These are phyloP conservation scores for Sugiyamaella mastotermitis DNA, from an alignment of 805 yeast species.

Conservation along the genomic window DNA sequence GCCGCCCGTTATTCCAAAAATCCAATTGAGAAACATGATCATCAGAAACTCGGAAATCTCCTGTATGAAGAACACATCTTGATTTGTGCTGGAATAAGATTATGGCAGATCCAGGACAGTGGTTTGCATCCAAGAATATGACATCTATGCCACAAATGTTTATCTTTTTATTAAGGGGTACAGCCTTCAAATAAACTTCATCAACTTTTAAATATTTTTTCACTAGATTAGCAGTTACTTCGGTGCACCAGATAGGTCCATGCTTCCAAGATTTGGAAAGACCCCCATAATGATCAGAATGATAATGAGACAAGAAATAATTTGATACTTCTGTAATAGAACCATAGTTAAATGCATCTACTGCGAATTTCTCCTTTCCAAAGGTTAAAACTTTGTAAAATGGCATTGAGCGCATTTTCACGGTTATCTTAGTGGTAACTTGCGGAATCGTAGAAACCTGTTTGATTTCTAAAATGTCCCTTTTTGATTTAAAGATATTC, in stretches of 20 bases:
- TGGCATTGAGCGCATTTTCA: constrained; percentile 16
- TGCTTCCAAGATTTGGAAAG: constrained; percentile 68
- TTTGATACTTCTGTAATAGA: constrained; percentile 26
- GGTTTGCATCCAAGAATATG: constrained; percentile 76
- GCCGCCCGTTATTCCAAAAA: constrained; percentile 4
- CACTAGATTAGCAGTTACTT: constrained; percentile 57
- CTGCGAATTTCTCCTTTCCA: constrained; percentile 28
- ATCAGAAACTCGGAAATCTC: constrained; percentile 77
- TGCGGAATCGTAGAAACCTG: neutral
- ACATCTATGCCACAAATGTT: constrained; percentile 45
- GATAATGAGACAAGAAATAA: constrained; percentile 59
- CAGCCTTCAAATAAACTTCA: constrained; percentile 34
- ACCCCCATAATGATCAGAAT: constrained; percentile 92
- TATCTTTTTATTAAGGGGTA: constrained; percentile 39
- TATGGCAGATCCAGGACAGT: constrained; percentile 92
- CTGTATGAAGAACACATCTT: constrained; percentile 68
- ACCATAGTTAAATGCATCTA: constrained; percentile 35
- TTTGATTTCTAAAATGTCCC: neutral
- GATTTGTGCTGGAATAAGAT: constrained; percentile 45
- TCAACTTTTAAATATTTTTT: constrained; percentile 49
- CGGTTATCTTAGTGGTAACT: constrained; percentile 1
- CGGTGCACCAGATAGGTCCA: constrained; percentile 68
- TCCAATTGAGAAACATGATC: constrained; percentile 40
- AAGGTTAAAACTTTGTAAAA: constrained; percentile 30
- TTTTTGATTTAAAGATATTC: neutral